These are phyloP conservation scores for Fusarium sp. DNA, from an alignment of 2,329 filamentous ascomycete genomes.

Conservation along the genomic window DNA sequence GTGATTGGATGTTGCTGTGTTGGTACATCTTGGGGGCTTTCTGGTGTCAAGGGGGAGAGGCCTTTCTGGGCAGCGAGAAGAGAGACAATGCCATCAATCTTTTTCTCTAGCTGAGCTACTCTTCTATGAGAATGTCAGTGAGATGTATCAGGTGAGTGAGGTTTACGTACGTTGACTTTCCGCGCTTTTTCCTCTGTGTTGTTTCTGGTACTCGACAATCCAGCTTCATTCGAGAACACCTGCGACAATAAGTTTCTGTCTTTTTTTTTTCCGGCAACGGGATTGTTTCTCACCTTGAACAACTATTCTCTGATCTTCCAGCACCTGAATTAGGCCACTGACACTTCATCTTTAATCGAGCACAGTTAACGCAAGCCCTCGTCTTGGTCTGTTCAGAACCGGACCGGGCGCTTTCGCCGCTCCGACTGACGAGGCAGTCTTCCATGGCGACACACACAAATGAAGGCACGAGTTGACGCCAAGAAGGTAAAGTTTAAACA, in stretches of 20 bases:
- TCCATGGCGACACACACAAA: slow-evolving; percentile 24
- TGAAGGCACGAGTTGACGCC: background rate
- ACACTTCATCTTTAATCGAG: slow-evolving; percentile 50
- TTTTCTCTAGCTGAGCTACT: slow-evolving; percentile 51
- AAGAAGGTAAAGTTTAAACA: background rate
- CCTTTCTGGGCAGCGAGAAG: slow-evolving; percentile 46
- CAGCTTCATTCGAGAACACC: slow-evolving; percentile 49
- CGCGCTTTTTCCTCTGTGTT: slow-evolving; percentile 47
- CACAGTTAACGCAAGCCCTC: slow-evolving; percentile 49
- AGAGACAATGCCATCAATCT: slow-evolving; percentile 52
- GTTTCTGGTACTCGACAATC: slow-evolving; percentile 47
- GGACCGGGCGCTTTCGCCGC: slow-evolving; percentile 1
- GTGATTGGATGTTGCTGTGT: background rate
- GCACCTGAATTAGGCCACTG: slow-evolving; percentile 44
- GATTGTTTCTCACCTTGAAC: slow-evolving; percentile 40
- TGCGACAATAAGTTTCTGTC: slow-evolving; percentile 21
- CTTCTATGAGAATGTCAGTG: slow-evolving; percentile 39
- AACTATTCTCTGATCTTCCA: slow-evolving; percentile 31
- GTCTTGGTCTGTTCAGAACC: slow-evolving; percentile 28
- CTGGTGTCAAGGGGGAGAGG: slow-evolving; percentile 38
- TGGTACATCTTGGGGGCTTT: slow-evolving; percentile 34
- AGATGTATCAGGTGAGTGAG: background rate
- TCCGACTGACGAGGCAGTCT: slow-evolving; percentile 33
- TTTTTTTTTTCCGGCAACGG: background rate
- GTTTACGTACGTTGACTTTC: slow-evolving; percentile 48